Evolutionary conservation across 2,329 filamentous ascomycete genomes (phyloP), one percentile per base, ranked within the genome.

Genomic region (Fusarium veterinarium): DNA sequence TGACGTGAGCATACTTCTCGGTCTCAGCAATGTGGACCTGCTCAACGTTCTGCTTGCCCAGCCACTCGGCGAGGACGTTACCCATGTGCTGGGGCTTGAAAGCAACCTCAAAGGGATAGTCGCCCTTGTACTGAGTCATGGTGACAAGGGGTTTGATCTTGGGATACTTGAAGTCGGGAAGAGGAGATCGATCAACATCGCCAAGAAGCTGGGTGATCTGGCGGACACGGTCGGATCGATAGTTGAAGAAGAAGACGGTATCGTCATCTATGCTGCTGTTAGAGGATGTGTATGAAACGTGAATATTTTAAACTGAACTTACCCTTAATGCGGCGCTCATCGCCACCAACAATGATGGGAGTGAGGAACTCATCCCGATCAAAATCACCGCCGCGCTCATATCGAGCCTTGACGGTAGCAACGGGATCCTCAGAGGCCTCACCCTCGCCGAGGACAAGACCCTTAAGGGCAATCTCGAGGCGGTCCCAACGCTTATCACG

Each of bases 201-300:
- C 96, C 96, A 61, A 99, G 87, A 48, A 99, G 89, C 85, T 98
- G 96, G 55, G 95, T 97, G 82, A 99, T 93, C 84, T 99, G 96
- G 77, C 96, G 93, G 59, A 95, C 95, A 82, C 96, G 95, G 83
- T 99, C 96, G 64, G 96, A 98, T 80, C 96, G 94, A 89, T 99
- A 99, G 91, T 99, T 99, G 93, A 99, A 99, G 91, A 98, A 98
- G 90, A 98, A 98, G 79, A 98, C 89, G 60, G 94, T 95, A 81
- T 99, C 96, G 75, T 93, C 89, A 80, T 98, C 95, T 95, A n/a
- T 30, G 13, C 20, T 19, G 3, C 48, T 40, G 51, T 74, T 59
- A 74, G 65, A 38, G 17, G 23, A 17, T 20, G 35, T 23, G 12
- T n/a, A n/a, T 48, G n/a, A 14, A 46, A 23, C 30, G 28, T 5